Base-by-base conservation (phyloP, 2,329 filamentous ascomycete species). In the Xylaria hypoxylon region DNA sequence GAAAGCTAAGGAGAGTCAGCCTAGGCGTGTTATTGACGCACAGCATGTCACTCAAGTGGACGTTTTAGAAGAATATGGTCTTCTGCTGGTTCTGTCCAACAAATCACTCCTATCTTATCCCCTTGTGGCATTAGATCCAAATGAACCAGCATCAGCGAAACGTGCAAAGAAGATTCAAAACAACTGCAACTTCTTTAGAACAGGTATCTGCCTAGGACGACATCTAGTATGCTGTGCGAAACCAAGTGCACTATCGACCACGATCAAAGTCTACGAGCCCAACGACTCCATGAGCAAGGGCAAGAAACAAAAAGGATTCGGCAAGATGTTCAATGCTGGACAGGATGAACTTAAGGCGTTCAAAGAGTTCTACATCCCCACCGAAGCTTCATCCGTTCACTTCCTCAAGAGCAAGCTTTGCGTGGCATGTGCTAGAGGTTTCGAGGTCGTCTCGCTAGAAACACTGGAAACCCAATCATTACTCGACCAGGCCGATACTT, bases 361-460 rank as follows among this genome's bases (percentile, higher is more conserved):
- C 85, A 97, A 97, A 86, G 96, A 99, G 83, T 98, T 97, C 76
- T 99, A 99, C 80, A 97, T 99, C 68, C 96, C 96, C 0, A 96
- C 94, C 6, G 96, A 99, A 83, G 97, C 95, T n/a, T 95, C 93
- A 4, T 97, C 94, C 44, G 96, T 99, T 45, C 96, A 99, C 80
- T 99, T 98, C 85, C 87, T 99, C 73, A 94, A 96, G 76, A 96
- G 92, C 69, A 99, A 97, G 77, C 87, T 99, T 26, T 99, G 96
- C 78, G 96, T 99, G 67, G 96, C 95, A 51, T 98, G 96, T 77
- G 92, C 94, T 11, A 89, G 94, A 78, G 96, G 96, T 50, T 99
- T 99, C 79, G 96, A 99, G 80, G 95, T 99, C 35, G 96, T 99
- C 67, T 96, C 92, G 65, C 86, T 99, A 40, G 94, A 98, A 79